Evolutionary conservation across 2,329 filamentous ascomycete species (phyloP).

Genomic region (Pseudocercospora fuligena): DNA sequence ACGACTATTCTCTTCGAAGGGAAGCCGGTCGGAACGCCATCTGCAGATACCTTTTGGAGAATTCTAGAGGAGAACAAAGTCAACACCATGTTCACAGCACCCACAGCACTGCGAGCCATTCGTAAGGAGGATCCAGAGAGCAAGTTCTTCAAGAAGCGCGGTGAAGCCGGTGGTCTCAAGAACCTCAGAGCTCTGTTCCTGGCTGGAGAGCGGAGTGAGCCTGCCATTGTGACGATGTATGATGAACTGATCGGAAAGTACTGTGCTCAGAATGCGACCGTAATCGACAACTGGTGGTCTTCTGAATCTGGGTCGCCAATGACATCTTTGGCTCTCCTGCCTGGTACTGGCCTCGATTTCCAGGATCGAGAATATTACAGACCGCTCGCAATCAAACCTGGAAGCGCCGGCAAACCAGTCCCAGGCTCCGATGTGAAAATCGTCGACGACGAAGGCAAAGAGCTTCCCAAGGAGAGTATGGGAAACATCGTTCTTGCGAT

Average conservation of each 20-base stretch:
- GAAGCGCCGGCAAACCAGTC: conserved; percentile 88
- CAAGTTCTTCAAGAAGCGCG: conserved; percentile 65
- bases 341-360: conserved; percentile 64
- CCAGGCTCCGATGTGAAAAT: conserved; percentile 87
- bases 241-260: conserved; percentile 72
- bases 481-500: conserved; percentile 88
- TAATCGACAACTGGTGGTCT: conserved; percentile 77
- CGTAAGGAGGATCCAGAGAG: conserved; percentile 83
- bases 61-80: conserved; percentile 84
- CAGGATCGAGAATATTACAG: conserved; percentile 47
- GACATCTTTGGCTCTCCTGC: conserved; percentile 66
- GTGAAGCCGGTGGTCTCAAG: conserved; percentile 71
- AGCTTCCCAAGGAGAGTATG: conserved; percentile 74
- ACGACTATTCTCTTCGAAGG: conserved; percentile 89
- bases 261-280: conserved; percentile 65
- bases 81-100: conserved; percentile 83
- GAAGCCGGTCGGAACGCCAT: conserved; percentile 88
- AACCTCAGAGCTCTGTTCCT: conserved; percentile 77
- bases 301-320: conserved; percentile 73
- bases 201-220: conserved; percentile 87
- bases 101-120: conserved; percentile 85
- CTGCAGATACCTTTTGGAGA: conserved; percentile 87
- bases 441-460: conserved; percentile 78
- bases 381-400: conserved; percentile 72
- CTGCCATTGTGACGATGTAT: conserved; percentile 80